Evolutionary conservation across 2,329 filamentous ascomycete species (phyloP), one percentile per base, ranked within the genome.

Genomic region (Ophiostoma ulmi): DNA sequence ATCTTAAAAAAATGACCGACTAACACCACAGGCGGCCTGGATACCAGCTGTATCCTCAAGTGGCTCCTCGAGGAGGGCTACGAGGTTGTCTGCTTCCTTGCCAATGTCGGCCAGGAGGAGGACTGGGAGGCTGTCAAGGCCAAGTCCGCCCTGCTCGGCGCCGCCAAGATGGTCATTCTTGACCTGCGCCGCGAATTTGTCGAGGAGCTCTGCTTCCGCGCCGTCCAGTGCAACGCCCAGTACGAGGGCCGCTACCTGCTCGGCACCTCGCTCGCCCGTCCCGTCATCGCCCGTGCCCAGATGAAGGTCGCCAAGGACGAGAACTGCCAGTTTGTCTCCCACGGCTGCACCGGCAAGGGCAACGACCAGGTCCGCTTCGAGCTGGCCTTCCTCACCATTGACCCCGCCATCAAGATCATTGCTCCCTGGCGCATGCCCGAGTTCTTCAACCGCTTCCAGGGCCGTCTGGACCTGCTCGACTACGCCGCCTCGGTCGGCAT

Each of bases 191-290:
- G 84, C 75, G 90, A 92, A 80, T 94, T 95, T 77, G 87, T 95
- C 75, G 90, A 93, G 76, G 87, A 94, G 82, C 85, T 95, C 64
- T 90, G 90, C 83, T 94, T 90, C 86, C 89, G 87, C 69, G 91
- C 92, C 73, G 87, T 95, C 74, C 90, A 92, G 80, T 92, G 88
- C 79, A 88, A 89, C 74, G 87, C 87, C 73, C 86, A 88, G 79
- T 90, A 89, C 78, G 88, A 93, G 83, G 88, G 89, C 77, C 76
- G 77, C 63, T 75, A 75, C 73, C 79, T 82, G 61, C 76, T 80
- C 73, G 86, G 87, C 72, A 90, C 87, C 70, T 84, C 83, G 63
- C 84, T 92, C 72, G 90, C 90, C 73, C 87, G 89, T 71, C 90
- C 90, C 61, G 86, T 91, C 78, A 91, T 91, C 75, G 89, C 89